phyloP scores from a whole-genome alignment of 345 rosid species.

The Sonneratia alba region DNA sequence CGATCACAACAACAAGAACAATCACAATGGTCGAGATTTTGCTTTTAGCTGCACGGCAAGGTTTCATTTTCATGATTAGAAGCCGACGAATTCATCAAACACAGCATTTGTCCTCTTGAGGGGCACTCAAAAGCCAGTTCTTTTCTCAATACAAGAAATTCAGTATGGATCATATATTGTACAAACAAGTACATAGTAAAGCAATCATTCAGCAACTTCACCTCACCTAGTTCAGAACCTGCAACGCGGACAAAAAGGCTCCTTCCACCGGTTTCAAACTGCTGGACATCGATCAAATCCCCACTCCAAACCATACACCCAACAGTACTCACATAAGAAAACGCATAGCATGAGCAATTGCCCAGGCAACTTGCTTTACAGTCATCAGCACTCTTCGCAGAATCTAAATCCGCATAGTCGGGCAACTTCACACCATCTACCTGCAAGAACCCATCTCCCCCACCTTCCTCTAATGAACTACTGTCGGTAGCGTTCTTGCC shows the following conservation, averaged over 20 bases:
- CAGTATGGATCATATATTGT: too few species aligned
- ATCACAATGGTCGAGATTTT: constrained; percentile 28
- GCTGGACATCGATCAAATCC: constrained; percentile 44
- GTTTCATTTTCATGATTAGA: neutral
- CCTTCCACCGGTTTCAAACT: constrained; percentile 25
- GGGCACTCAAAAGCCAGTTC: neutral
- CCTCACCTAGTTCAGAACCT: constrained; percentile 46
- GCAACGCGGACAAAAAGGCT: constrained; percentile 41
- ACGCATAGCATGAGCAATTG: constrained; percentile 63
- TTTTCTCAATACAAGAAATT: neutral
- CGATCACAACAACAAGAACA: constrained; percentile 27
- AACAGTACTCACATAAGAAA: constrained; percentile 24
- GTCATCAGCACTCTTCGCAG: neutral
- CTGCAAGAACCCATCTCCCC: constrained; percentile 22
- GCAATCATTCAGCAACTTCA: neutral
- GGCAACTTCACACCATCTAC: constrained; percentile 26
- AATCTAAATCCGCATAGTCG: constrained; percentile 14
- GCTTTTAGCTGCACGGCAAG: constrained; percentile 18
- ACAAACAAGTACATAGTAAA: too few species aligned
- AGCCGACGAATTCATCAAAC: constrained; percentile 2
- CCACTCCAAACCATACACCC: constrained; percentile 56
- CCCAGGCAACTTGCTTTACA: constrained; percentile 21
- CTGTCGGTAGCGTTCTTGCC: constrained; percentile 6
- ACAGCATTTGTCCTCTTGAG: neutral
- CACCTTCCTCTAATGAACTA: constrained; percentile 5